phyloP scores from a whole-genome alignment of 768 basidiomycete genomes.

The Exidia glandulosa region DNA sequence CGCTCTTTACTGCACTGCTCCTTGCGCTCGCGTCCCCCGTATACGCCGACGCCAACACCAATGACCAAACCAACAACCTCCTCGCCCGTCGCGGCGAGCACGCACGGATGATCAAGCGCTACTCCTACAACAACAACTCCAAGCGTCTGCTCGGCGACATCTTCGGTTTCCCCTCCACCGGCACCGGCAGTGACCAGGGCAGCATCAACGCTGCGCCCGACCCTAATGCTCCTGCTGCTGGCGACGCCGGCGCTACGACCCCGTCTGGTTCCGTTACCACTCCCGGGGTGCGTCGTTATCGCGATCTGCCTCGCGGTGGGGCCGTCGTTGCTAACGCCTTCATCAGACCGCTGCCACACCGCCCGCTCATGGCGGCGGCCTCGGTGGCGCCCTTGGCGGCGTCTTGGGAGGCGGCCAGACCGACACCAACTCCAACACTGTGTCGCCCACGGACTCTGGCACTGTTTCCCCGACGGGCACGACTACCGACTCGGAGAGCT shows the following conservation, averaged over 20 bases:
- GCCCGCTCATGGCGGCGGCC: not conserved
- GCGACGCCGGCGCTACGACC: conserved; percentile 6
- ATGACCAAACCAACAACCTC: conserved; percentile 23
- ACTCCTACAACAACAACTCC: conserved; percentile 29
- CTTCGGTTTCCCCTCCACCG: no score
- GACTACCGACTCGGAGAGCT: not conserved
- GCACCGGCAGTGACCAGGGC: conserved; percentile 1
- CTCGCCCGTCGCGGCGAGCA: conserved; percentile 43
- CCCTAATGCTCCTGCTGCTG: conserved; percentile 11
- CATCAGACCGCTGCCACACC: not conserved
- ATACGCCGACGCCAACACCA: conserved; percentile 36
- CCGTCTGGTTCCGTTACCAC: not conserved
- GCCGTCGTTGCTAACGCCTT: no score
- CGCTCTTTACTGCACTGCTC: conserved; percentile 37
- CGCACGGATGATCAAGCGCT: conserved; percentile 59
- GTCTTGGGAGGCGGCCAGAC: not conserved
- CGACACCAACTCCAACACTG: not conserved
- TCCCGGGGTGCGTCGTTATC: not conserved
- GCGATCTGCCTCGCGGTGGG: no score
- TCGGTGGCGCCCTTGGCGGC: not conserved
- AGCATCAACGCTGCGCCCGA: conserved; percentile 1
- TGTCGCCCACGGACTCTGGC: not conserved
- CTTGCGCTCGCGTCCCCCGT: conserved; percentile 38
- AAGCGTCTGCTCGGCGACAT: not conserved
- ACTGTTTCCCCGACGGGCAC: not conserved